A percentile compares a stretch with the other conserved stretches of the same genome.
Conservation (phyloP, 108 stramenopile species). For the Cyclotella sp. region DNA sequence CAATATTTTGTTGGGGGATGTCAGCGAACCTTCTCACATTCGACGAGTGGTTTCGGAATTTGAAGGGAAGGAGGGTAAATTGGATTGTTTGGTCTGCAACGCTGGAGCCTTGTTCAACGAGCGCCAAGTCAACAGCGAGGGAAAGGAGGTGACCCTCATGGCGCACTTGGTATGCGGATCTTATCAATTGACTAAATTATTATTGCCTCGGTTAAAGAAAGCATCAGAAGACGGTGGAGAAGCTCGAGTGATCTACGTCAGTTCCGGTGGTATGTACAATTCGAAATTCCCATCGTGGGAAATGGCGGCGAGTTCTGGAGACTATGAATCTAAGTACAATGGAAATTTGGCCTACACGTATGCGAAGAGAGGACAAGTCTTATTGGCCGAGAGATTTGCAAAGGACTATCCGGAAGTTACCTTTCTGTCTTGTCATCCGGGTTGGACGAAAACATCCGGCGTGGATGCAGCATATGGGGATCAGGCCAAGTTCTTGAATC, state of each 20-base stretch:
- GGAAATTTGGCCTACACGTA: slow-evolving; percentile 89
- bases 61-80: slow-evolving; percentile 59
- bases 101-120: slow-evolving; percentile 92
- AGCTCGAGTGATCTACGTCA: slow-evolving; percentile 63
- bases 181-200: slow-evolving; percentile 76
- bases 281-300: slow-evolving; percentile 89
- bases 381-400: slow-evolving; percentile 80
- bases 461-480: slow-evolving; percentile 89
- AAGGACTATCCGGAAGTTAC: slow-evolving; percentile 61
- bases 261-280: slow-evolving; percentile 91
- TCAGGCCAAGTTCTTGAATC: slow-evolving; percentile 81
- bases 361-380: slow-evolving; percentile 93
- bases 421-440: slow-evolving; percentile 75
- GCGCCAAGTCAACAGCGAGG: slow-evolving; percentile 76
- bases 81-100: slow-evolving; percentile 92
- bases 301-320: slow-evolving; percentile 57
- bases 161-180: slow-evolving; percentile 86
- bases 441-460: slow-evolving; percentile 85
- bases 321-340: slow-evolving; percentile 65
- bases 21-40: slow-evolving; percentile 70
- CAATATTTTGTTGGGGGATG: slow-evolving; percentile 68
- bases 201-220: slow-evolving; percentile 62
- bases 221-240: slow-evolving; percentile 36
- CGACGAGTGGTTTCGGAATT: slow-evolving; percentile 60
- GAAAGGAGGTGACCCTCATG: slow-evolving; percentile 90